Percentiles rank a stretch among this genome's conserved stretches.
These are phyloP conservation scores for Calonectria montana DNA, from an alignment of 2,329 filamentous ascomycete species.

Conservation along the genomic window DNA sequence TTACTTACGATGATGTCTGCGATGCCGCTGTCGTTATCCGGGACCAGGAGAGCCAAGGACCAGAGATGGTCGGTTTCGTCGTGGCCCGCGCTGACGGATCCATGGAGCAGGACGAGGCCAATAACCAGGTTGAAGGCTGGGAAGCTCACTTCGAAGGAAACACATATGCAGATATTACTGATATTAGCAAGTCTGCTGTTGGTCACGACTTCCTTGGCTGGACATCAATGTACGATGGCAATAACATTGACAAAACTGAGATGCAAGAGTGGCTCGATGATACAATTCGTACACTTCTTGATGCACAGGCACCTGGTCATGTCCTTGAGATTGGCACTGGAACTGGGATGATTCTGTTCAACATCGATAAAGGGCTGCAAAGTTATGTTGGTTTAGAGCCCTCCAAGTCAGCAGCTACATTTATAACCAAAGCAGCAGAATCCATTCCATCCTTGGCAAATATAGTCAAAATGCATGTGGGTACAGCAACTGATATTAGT, in stretches of 20 bases:
- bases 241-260: slow-evolving; percentile 29
- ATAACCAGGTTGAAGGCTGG: neutral
- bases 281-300: neutral
- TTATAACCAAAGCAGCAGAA: slow-evolving; percentile 28
- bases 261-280: neutral
- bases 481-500: slow-evolving; percentile 35
- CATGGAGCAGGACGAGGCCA: neutral
- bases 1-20: neutral
- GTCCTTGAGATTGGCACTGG: slow-evolving; percentile 44
- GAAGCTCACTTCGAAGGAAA: neutral
- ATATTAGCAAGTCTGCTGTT: neutral
- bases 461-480: slow-evolving; percentile 31
- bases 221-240: slow-evolving; percentile 46
- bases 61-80: neutral
- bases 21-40: neutral
- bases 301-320: neutral
- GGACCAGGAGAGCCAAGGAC: neutral
- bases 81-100: too few species aligned
- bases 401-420: slow-evolving; percentile 32
- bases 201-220: slow-evolving; percentile 38
- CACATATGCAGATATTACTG: neutral
- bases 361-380: slow-evolving; percentile 31
- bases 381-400: slow-evolving; percentile 44
- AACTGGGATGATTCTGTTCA: slow-evolving; percentile 47
- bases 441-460: slow-evolving; percentile 17